A percentile compares a stretch with the other conserved stretches of the same genome.
Conservation (phyloP, 169 alveolate genomes). For the Prorocentrum cordatum region DNA sequence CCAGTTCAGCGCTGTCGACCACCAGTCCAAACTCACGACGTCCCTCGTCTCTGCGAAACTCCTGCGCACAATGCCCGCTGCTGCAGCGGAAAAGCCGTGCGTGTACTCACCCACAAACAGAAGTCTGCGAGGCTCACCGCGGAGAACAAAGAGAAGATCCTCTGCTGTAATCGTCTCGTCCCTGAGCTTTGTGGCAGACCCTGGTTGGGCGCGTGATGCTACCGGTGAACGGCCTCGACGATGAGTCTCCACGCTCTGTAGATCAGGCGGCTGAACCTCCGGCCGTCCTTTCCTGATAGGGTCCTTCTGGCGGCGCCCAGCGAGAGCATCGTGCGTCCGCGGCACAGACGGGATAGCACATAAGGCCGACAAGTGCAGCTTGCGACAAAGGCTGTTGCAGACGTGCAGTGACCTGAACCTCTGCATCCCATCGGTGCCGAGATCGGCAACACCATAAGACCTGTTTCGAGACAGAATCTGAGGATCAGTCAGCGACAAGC, state of each 20-base stretch:
- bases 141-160: neutral
- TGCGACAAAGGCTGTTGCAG: slow-evolving; percentile 11
- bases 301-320: neutral
- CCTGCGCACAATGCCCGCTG: too few species aligned
- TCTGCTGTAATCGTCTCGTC: neutral
- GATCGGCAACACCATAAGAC: slow-evolving; percentile 14
- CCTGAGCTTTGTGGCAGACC: too few species aligned
- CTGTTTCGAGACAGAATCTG: slow-evolving; percentile 1
- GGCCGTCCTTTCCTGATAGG: too few species aligned
- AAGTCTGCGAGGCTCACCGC: neutral
- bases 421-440: slow-evolving; percentile 13
- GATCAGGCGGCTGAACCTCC: too few species aligned
- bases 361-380: neutral
- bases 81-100: slow-evolving; percentile 1
- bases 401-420: slow-evolving; percentile 8
- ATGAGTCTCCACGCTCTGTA: too few species aligned
- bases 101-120: slow-evolving; percentile 48
- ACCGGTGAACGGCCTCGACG: too few species aligned
- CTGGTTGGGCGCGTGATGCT: too few species aligned
- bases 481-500: slow-evolving; percentile 10
- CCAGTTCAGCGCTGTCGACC: too few species aligned
- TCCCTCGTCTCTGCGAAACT: too few species aligned
- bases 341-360: slow-evolving; percentile 4
- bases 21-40: too few species aligned
- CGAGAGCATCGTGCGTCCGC: neutral